These are phyloP conservation scores for Sordariomycetes sp. DNA, from an alignment of 2,329 filamentous ascomycete species.

Conservation along the genomic window DNA sequence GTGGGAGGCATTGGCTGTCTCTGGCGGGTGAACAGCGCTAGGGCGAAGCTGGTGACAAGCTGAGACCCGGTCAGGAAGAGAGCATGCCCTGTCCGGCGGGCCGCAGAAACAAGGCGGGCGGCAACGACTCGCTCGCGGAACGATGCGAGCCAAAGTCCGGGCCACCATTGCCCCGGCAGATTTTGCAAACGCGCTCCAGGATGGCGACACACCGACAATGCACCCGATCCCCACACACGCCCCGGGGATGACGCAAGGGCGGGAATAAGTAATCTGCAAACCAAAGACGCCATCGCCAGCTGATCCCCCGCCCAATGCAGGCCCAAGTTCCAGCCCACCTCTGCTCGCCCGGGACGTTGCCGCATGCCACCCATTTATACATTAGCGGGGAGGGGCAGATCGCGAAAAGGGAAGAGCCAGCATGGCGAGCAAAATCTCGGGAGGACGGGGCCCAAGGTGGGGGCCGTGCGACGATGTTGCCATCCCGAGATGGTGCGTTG, in stretches of 20 bases:
- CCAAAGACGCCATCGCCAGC: not conserved
- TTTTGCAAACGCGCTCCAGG: not conserved
- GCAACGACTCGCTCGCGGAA: not conserved
- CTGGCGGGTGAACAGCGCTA: not conserved
- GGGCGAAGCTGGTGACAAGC: not conserved
- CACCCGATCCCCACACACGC: not conserved
- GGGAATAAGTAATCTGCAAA: not conserved
- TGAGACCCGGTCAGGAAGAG: not conserved
- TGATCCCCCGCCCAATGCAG: not conserved
- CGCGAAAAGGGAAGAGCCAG: not conserved
- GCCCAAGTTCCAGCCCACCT: not conserved
- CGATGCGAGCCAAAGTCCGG: too few species aligned
- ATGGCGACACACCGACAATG: not conserved
- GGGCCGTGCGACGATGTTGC: not conserved
- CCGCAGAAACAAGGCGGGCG: not conserved
- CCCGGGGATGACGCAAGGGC: not conserved
- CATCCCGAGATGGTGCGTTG: not conserved
- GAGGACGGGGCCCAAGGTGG: not conserved
- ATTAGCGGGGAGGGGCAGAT: not conserved
- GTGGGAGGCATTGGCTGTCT: too few species aligned
- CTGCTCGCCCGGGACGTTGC: too few species aligned
- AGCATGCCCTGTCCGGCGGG: not conserved
- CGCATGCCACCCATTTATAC: too few species aligned
- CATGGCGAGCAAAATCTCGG: not conserved
- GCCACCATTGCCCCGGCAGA: not conserved